Conservation (phyloP, 1,284 basidiomycete species). For the Ceratobasidium sp. region DNA sequence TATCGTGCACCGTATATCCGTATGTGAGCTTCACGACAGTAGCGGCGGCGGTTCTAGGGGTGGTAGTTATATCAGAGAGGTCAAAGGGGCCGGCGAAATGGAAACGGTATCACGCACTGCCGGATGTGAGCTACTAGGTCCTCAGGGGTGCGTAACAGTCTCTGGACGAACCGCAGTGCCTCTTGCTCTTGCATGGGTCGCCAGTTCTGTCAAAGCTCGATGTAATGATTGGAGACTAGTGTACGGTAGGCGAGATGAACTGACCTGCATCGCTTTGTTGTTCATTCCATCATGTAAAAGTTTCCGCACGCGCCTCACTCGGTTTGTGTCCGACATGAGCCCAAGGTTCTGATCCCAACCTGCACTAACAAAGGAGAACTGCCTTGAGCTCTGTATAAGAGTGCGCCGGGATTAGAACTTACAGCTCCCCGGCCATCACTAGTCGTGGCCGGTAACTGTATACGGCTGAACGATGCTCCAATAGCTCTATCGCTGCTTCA, state of each 20-base stretch:
- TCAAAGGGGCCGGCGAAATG: neutral
- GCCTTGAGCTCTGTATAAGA: neutral
- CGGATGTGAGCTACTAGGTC: slow-evolving; percentile 22
- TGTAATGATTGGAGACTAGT: neutral
- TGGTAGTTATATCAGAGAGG: neutral
- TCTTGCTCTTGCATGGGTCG: slow-evolving; percentile 30
- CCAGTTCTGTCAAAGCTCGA: neutral
- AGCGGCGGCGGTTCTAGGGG: slow-evolving; percentile 18
- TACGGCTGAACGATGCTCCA: slow-evolving; percentile 31
- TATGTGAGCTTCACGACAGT: slow-evolving; percentile 35
- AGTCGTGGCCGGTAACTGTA: slow-evolving; percentile 19
- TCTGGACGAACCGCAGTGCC: neutral
- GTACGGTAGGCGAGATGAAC: neutral
- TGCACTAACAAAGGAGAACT: neutral
- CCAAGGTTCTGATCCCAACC: slow-evolving; percentile 29
- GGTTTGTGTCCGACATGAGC: neutral
- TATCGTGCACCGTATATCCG: slow-evolving; percentile 23
- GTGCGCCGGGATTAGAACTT: neutral
- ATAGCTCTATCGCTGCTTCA: slow-evolving; percentile 43
- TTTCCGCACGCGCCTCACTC: slow-evolving; percentile 4
- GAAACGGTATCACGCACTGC: neutral
- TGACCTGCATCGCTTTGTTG: slow-evolving; percentile 19
- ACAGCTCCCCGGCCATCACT: slow-evolving; percentile 17
- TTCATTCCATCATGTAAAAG: slow-evolving; percentile 30
- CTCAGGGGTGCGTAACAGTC: slow-evolving; percentile 9